Evolutionary conservation across 106 monocot species (phyloP).

Genomic region (Vanilla planifolia): DNA sequence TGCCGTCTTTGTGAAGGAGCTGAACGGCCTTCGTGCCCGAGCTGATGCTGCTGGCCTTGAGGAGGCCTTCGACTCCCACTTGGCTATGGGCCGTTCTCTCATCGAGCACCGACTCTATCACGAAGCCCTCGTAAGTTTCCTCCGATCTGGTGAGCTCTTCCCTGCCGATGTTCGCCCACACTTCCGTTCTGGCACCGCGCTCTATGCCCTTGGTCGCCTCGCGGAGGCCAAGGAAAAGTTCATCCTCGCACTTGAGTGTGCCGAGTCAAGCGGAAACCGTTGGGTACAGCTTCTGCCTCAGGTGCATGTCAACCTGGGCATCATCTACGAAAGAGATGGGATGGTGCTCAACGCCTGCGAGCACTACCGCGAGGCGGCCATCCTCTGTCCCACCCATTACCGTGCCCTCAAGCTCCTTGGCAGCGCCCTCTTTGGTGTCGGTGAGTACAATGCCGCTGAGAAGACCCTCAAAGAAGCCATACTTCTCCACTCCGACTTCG

Average conservation of each 20-base stretch:
- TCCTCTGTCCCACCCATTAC: constrained; percentile 61
- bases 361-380: constrained; percentile 77
- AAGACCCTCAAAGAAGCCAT: constrained; percentile 71
- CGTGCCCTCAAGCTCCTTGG: constrained; percentile 73
- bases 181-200: constrained; percentile 55
- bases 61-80: constrained; percentile 73
- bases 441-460: constrained; percentile 66
- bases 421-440: constrained; percentile 70
- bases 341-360: constrained; percentile 74
- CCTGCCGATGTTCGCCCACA: constrained; percentile 62
- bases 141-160: constrained; percentile 56
- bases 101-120: constrained; percentile 56
- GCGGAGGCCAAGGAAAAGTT: constrained; percentile 77
- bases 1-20: constrained; percentile 49
- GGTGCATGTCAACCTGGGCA: constrained; percentile 74
- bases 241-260: constrained; percentile 59
- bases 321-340: constrained; percentile 63
- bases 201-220: constrained; percentile 55
- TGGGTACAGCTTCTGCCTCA: constrained; percentile 64
- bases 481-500: constrained; percentile 50
- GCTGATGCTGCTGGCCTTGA: constrained; percentile 46
- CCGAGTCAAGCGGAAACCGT: constrained; percentile 54
- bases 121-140: constrained; percentile 56
- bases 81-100: constrained; percentile 52
- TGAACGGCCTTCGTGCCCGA: constrained; percentile 32